Base-by-base conservation (phyloP, 768 basidiomycete genomes). In the Agaricus subrufescens region DNA sequence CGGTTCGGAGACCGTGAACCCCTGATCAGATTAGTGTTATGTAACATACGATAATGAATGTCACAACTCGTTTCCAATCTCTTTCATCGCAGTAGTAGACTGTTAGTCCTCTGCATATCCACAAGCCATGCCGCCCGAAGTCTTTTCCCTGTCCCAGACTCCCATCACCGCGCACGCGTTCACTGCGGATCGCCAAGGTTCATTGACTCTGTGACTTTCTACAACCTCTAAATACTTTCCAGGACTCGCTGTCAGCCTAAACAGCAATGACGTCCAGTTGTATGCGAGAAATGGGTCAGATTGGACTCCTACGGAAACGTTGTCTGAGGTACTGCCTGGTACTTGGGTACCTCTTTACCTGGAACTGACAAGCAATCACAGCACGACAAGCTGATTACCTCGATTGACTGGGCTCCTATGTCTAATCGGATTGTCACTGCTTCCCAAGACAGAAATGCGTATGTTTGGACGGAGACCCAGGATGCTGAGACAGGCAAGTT, bases 401-500 rank as follows among this genome's bases (percentile, higher is more conserved):
- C 94, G 54, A 97, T 99, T 69, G 95, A 98, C 69, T 99, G 97
- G 97, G 97, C 95, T 11, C 94, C 95, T 15, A 83, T 83, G 62
- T 94, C 97, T 46, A 98, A 98, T 73, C 89, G 92, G 45, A 96
- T 99, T 73, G 96, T 99, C 26, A 98, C 97, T 11, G 92, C 94
- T 63, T 96, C 95, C n/a, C 96, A 99, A 69, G 97, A 99, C 68
- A 79, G 97, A 52, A 99, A 99, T 68, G 96, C 97, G 38, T 99
- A 99, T 66, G 97, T 99, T 31, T 99, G 97, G 97, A 87, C 92
- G 53, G 86, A 89, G 67, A 82, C 82, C 8, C 76, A 82, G 29
- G 89, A 94, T 63, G 77, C 85, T 1, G 75, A 79, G 56, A 89
- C 90, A 0, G 91, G 91, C 5, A 80, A 76, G 45, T 67, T 79